phyloP scores from a whole-genome alignment of 768 basidiomycete species.

The Russula griseocarnosa region DNA sequence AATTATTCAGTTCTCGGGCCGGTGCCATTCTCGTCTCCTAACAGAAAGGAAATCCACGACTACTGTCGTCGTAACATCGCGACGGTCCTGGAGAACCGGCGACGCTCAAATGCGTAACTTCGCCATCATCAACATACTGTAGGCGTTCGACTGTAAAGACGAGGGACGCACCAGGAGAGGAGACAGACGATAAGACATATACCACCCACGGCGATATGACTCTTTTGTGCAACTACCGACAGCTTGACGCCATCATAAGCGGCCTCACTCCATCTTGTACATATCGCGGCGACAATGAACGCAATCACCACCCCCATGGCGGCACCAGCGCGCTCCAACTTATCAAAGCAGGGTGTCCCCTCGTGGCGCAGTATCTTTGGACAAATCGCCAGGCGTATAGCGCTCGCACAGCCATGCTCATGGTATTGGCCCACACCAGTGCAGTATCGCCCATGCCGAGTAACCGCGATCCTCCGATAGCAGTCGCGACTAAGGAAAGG shows the following conservation, averaged over 20 bases:
- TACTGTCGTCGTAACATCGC: conserved; percentile 5
- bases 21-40: no score
- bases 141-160: background rate
- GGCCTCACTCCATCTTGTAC: conserved; percentile 31
- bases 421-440: conserved; percentile 72
- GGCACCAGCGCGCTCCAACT: conserved; percentile 31
- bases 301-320: conserved; percentile 30
- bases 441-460: conserved; percentile 58
- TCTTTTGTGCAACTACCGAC: conserved; percentile 30
- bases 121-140: background rate
- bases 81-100: conserved; percentile 6
- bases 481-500: conserved; percentile 54
- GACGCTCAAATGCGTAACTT: conserved; percentile 9
- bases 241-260: conserved; percentile 24
- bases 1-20: no score
- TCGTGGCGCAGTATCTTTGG: conserved; percentile 42
- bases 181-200: conserved; percentile 26
- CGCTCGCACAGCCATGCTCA: conserved; percentile 61
- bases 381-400: conserved; percentile 54
- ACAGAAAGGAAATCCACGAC: background rate
- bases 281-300: conserved; percentile 31
- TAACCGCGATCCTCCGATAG: conserved; percentile 44
- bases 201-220: conserved; percentile 33
- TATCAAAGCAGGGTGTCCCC: conserved; percentile 25
- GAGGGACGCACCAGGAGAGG: conserved; percentile 11